Conservation (phyloP, 768 basidiomycete genomes). For the Termitomyces sp. region DNA sequence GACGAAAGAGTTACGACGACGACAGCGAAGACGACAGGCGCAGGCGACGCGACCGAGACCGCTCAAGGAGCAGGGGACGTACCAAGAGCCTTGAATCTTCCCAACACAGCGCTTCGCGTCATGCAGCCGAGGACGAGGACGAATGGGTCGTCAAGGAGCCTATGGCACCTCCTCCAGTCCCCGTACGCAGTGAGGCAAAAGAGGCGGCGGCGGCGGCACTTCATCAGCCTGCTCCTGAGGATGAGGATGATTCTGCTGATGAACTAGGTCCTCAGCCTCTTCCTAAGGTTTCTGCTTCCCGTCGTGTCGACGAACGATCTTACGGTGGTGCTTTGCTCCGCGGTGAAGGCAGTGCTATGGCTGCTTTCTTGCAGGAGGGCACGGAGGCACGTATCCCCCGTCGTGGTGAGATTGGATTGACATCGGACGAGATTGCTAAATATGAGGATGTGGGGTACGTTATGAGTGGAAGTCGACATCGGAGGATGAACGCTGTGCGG, state of each 20-base stretch:
- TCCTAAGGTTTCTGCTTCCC: conserved; percentile 28
- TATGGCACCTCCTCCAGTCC: conserved; percentile 20
- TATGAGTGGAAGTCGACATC: conserved; percentile 94
- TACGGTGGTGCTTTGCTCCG: conserved; percentile 89
- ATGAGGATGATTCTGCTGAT: conserved; percentile 43
- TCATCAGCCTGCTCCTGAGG: conserved; percentile 26
- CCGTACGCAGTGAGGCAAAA: conserved; percentile 8
- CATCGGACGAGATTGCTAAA: conserved; percentile 79
- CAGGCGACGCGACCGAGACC: conserved; percentile 23
- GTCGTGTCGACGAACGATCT: conserved; percentile 72
- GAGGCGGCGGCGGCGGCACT: conserved; percentile 13
- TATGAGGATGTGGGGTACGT: conserved; percentile 94
- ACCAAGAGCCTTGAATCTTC: conserved; percentile 28
- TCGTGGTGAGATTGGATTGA: conserved; percentile 96
- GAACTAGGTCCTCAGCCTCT: conserved; percentile 82
- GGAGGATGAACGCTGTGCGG: conserved; percentile 97
- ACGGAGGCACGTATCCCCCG: conserved; percentile 89
- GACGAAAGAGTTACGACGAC: conserved; percentile 28
- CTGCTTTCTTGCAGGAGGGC: conserved; percentile 87
- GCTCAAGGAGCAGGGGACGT: conserved; percentile 21
- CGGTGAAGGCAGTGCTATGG: conserved; percentile 98
- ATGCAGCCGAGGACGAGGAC: conserved; percentile 41
- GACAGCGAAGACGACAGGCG: conserved; percentile 36
- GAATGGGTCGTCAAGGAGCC: conserved; percentile 67
- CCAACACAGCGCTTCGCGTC: conserved; percentile 27